These are phyloP conservation scores for Drechslerella dactyloides DNA, from an alignment of 2,329 filamentous ascomycete genomes.

Conservation along the genomic window DNA sequence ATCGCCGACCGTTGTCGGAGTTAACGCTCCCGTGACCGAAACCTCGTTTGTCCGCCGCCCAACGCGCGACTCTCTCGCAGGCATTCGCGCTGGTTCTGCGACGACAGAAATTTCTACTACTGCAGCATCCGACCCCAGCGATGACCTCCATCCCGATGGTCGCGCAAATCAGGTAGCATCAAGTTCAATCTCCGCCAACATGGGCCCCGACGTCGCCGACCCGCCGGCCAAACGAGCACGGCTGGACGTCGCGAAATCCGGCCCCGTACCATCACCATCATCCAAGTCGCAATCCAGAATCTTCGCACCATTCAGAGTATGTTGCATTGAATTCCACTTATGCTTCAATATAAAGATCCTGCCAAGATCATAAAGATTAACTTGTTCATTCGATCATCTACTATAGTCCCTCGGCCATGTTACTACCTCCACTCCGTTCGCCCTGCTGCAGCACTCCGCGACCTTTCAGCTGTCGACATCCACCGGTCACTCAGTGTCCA, in stretches of 20 bases:
- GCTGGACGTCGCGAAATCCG: constrained; percentile 29
- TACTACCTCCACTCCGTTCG: constrained; percentile 87
- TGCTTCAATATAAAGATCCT: neutral
- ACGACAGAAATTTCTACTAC: constrained; percentile 37
- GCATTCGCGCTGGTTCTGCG: constrained; percentile 1
- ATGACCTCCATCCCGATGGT: neutral
- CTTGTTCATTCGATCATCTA: too few species aligned
- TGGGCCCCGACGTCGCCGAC: constrained; percentile 32
- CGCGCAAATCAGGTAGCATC: neutral
- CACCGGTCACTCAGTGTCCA: constrained; percentile 86
- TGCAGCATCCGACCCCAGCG: neutral
- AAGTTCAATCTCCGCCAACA: neutral
- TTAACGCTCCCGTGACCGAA: constrained; percentile 9
- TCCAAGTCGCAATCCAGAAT: constrained; percentile 70
- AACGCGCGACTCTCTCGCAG: neutral
- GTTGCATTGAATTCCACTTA: constrained; percentile 54
- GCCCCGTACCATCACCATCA: constrained; percentile 16
- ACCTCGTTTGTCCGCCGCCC: constrained; percentile 9
- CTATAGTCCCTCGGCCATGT: constrained; percentile 86
- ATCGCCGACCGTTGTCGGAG: neutral
- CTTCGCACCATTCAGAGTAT: constrained; percentile 90
- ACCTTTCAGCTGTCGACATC: constrained; percentile 98
- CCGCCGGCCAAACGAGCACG: constrained; percentile 46
- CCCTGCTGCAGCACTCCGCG: constrained; percentile 82
- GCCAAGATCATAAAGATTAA: constrained; percentile 10